These are phyloP conservation scores for Tolypocladium paradoxum DNA, from an alignment of 2,329 filamentous ascomycete species.

Conservation along the genomic window DNA sequence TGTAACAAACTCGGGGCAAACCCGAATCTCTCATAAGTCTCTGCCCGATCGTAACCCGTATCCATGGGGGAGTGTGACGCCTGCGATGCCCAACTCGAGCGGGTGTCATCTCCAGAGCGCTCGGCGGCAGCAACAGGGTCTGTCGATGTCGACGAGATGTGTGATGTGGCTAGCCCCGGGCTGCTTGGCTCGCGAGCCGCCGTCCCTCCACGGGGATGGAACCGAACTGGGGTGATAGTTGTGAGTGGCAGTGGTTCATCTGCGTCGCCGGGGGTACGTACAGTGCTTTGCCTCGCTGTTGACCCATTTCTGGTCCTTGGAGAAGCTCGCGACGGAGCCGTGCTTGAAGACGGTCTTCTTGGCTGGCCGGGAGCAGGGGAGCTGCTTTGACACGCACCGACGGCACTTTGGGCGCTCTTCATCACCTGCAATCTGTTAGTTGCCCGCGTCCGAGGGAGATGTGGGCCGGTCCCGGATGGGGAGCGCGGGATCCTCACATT, in stretches of 20 bases:
- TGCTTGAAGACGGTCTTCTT: constrained; percentile 26
- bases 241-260: background rate
- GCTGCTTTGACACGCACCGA: constrained; percentile 20
- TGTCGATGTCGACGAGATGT: background rate
- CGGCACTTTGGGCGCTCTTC: constrained; percentile 25
- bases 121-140: background rate
- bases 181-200: constrained; percentile 1
- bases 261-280: constrained; percentile 8
- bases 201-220: constrained; percentile 8
- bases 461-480: background rate
- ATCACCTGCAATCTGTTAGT: constrained; percentile 18
- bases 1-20: background rate
- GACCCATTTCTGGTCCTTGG: constrained; percentile 25
- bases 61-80: background rate
- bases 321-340: constrained; percentile 19
- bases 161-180: background rate
- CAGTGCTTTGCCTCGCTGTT: constrained; percentile 22
- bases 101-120: background rate
- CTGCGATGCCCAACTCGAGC: background rate
- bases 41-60: background rate
- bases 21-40: background rate
- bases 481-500: constrained; percentile 14
- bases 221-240: constrained; percentile 5
- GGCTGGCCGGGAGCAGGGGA: constrained; percentile 22
- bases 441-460: background rate